phyloP scores from a whole-genome alignment of 805 yeast genomes.

The Soucietia sequanensis region DNA sequence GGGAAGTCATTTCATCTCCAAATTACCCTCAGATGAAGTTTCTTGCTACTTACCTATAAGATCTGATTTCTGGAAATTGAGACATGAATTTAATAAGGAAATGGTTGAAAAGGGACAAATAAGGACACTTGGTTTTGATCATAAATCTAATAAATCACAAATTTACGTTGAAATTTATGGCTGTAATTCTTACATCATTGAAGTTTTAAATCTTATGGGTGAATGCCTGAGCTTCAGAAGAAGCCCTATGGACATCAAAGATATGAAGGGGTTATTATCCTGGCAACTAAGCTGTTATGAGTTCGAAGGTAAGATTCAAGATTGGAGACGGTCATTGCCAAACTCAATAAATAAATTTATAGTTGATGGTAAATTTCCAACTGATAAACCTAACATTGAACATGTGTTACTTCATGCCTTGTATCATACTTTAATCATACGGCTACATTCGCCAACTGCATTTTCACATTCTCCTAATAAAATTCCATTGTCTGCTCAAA shows the following conservation, averaged over 20 bases:
- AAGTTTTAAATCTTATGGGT: slow-evolving; percentile 12
- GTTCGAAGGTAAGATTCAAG: slow-evolving; percentile 12
- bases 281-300: slow-evolving; percentile 16
- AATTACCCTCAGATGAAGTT: slow-evolving; percentile 10
- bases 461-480: slow-evolving; percentile 13
- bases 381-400: slow-evolving; percentile 4
- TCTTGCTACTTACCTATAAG: slow-evolving; percentile 10
- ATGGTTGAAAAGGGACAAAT: slow-evolving; percentile 7
- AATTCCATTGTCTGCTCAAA: slow-evolving; percentile 11
- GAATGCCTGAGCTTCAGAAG: slow-evolving; percentile 9
- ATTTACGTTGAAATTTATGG: slow-evolving; percentile 7
- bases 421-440: slow-evolving; percentile 13
- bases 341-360: slow-evolving; percentile 6
- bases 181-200: slow-evolving; percentile 10
- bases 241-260: slow-evolving; percentile 13
- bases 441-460: slow-evolving; percentile 14
- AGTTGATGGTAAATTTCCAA: slow-evolving; percentile 2
- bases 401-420: slow-evolving; percentile 12
- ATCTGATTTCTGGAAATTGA: slow-evolving; percentile 8
- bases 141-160: background rate
- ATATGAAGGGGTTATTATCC: slow-evolving; percentile 11
- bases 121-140: slow-evolving; percentile 2
- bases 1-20: slow-evolving; percentile 10
- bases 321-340: slow-evolving; percentile 13
- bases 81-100: slow-evolving; percentile 3